These are phyloP conservation scores for Tricladium varicosporioides DNA, from an alignment of 2,329 filamentous ascomycete species.

Conservation along the genomic window DNA sequence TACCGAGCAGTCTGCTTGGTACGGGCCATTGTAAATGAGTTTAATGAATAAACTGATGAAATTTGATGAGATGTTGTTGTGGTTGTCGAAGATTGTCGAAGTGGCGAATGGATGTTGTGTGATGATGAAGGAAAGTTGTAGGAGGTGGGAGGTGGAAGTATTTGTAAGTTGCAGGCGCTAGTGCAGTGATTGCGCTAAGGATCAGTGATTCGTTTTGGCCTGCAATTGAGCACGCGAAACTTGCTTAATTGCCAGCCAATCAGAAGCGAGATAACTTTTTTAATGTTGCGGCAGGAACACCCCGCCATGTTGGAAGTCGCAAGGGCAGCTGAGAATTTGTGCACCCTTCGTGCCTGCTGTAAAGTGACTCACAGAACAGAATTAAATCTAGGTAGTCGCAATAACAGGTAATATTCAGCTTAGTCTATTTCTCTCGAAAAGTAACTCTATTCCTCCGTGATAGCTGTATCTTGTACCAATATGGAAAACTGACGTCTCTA, in stretches of 20 bases:
- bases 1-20: constrained; percentile 53
- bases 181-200: constrained; percentile 26
- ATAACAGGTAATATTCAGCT: no score
- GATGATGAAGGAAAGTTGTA: constrained; percentile 30
- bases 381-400: no score
- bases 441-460: no score
- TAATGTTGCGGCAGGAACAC: neutral
- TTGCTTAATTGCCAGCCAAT: constrained; percentile 20
- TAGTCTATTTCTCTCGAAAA: no score
- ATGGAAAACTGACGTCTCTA: neutral
- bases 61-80: constrained; percentile 1
- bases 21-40: constrained; percentile 37
- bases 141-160: constrained; percentile 32
- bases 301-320: neutral
- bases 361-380: no score
- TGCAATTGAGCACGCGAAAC: constrained; percentile 5
- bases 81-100: constrained; percentile 11
- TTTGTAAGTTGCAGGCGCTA: constrained; percentile 31
- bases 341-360: no score
- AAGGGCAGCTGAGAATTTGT: no score
- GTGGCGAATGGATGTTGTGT: constrained; percentile 27
- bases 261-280: constrained; percentile 5
- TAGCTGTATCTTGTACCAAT: neutral
- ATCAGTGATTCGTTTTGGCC: constrained; percentile 12
- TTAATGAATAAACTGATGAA: constrained; percentile 13